Conservation (phyloP, 768 basidiomycete genomes). For the Boletellus ananas region DNA sequence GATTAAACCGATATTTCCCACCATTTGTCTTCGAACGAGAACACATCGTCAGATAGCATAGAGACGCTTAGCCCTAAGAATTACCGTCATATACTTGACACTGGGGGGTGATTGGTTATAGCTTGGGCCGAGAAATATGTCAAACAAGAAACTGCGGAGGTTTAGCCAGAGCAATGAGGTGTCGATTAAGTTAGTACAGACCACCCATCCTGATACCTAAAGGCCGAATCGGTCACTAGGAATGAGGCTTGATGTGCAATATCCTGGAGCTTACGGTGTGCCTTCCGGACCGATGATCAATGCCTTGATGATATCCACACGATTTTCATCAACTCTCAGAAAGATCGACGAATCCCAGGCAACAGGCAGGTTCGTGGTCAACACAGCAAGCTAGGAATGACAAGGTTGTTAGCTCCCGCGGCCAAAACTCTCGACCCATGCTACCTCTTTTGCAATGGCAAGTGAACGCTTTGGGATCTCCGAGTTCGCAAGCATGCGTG, state of each 20-base stretch:
- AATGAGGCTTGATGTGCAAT: not conserved
- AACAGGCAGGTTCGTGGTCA: slow-evolving; percentile 92
- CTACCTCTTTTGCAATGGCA: slow-evolving; percentile 92
- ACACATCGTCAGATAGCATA: slow-evolving; percentile 8
- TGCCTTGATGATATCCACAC: slow-evolving; percentile 91
- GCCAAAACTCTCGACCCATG: not conserved
- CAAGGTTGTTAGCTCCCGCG: slow-evolving; percentile 6
- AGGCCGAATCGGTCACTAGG: slow-evolving; percentile 3
- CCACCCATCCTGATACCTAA: slow-evolving; percentile 90
- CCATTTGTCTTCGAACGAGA: slow-evolving; percentile 62
- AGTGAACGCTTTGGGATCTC: slow-evolving; percentile 89
- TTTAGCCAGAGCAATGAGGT: slow-evolving; percentile 3
- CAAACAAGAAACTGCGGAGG: slow-evolving; percentile 63
- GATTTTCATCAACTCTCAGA: slow-evolving; percentile 85
- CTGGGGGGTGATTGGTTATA: slow-evolving; percentile 86
- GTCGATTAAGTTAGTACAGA: slow-evolving; percentile 32
- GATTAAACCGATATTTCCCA: slow-evolving; percentile 88
- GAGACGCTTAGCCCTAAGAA: not conserved
- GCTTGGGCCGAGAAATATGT: slow-evolving; percentile 86
- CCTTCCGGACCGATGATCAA: slow-evolving; percentile 90
- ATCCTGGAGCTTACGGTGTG: slow-evolving; percentile 64
- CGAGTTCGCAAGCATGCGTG: slow-evolving; percentile 76
- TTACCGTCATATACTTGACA: slow-evolving; percentile 64
- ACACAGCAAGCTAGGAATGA: slow-evolving; percentile 72
- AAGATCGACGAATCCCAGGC: slow-evolving; percentile 95